Evolutionary conservation across 129 eudicot species (phyloP).

Genomic region (Lactuca sativa): DNA sequence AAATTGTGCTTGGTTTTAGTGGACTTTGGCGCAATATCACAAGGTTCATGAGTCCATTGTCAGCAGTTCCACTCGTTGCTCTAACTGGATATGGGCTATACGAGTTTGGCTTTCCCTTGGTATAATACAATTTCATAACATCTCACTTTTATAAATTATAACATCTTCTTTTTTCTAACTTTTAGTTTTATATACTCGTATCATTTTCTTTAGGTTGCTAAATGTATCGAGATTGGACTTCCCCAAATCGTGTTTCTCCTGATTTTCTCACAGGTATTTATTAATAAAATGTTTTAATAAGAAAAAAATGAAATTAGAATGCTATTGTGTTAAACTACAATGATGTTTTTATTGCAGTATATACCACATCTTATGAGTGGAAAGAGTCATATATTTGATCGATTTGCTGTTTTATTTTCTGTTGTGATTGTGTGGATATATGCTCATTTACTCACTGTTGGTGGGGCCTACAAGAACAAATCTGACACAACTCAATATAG

Average conservation of each 20-base stretch:
- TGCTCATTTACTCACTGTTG: slow-evolving; percentile 83
- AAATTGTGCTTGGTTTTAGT: slow-evolving; percentile 87
- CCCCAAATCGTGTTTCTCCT: slow-evolving; percentile 77
- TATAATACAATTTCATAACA: slow-evolving; percentile 1
- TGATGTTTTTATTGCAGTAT: slow-evolving; percentile 51
- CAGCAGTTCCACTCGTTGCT: slow-evolving; percentile 87
- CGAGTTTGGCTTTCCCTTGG: slow-evolving; percentile 94
- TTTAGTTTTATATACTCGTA: slow-evolving; percentile 3
- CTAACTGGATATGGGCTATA: slow-evolving; percentile 85
- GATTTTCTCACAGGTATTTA: slow-evolving; percentile 82
- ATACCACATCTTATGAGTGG: slow-evolving; percentile 79
- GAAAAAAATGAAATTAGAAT: too few relatives aligned
- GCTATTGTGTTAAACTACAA: not conserved
- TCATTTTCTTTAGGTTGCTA: slow-evolving; percentile 56
- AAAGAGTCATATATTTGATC: slow-evolving; percentile 75
- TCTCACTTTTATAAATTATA: not conserved
- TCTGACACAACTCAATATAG: slow-evolving; percentile 60
- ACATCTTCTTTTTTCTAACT: not conserved
- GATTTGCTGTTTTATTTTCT: slow-evolving; percentile 82
- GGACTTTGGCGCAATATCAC: slow-evolving; percentile 93
- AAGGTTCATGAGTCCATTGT: slow-evolving; percentile 87
- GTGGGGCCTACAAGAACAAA: slow-evolving; percentile 82
- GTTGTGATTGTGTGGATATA: slow-evolving; percentile 91
- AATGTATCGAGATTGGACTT: slow-evolving; percentile 91
- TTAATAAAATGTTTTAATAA: too few relatives aligned